Evolutionary conservation across 306 rosid genomes (phyloP).

Genomic region (Medicago truncatula): MtrunA17r5.0-ANR NC_053046.1:348501-349000

Average conservation of each 20-base stretch:
- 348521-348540: conserved; percentile 37
- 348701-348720: conserved; percentile 83
- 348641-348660: conserved; percentile 56
- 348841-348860: conserved; percentile 59
- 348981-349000: conserved; percentile 65
- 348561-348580: conserved; percentile 42
- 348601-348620: conserved; percentile 91
- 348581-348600: conserved; percentile 60
- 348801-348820: conserved; percentile 53
- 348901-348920: conserved; percentile 8
- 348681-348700: conserved; percentile 74
- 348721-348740: conserved; percentile 48
- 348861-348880: conserved; percentile 62
- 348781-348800: neutral
- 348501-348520: conserved; percentile 48
- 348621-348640: conserved; percentile 50
- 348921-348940: neutral
- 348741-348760: neutral
- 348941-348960: conserved; percentile 8
- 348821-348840: conserved; percentile 68
- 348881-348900: conserved; percentile 65
- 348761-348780: neutral
- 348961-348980: conserved; percentile 24
- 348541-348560: conserved; percentile 63
- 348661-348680: conserved; percentile 59